These are phyloP conservation scores for Kuraishia molischiana DNA, from an alignment of 805 yeast genomes.

Conservation along the genomic window DNA sequence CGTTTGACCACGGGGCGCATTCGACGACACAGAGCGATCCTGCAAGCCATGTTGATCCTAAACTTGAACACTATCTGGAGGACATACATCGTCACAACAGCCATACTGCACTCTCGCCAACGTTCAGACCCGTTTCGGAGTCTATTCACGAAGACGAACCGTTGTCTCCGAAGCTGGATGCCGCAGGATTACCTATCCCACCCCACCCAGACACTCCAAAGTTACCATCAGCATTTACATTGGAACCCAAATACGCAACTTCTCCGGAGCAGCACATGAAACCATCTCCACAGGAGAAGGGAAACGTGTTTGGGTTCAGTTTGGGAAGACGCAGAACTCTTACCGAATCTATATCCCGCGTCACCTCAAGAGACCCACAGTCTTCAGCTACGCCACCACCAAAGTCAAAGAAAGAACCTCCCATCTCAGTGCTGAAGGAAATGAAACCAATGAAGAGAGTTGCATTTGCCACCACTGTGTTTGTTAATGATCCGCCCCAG, in stretches of 20 bases:
- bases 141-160: conserved; percentile 15
- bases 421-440: conserved; percentile 15
- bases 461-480: conserved; percentile 65
- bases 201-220: conserved; percentile 37
- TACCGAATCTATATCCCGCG: conserved; percentile 7
- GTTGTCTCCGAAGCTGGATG: conserved; percentile 23
- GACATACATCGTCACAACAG: conserved; percentile 12
- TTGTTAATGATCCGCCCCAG: conserved; percentile 81
- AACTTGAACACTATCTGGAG: conserved; percentile 34
- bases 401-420: conserved; percentile 16
- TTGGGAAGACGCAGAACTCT: conserved; percentile 17
- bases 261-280: neutral
- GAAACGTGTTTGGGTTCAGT: conserved; percentile 19
- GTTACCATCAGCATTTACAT: conserved; percentile 37
- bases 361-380: conserved; percentile 5
- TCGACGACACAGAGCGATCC: conserved; percentile 4
- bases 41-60: conserved; percentile 26
- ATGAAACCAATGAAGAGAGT: conserved; percentile 47
- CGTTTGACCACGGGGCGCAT: neutral
- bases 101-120: neutral
- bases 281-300: conserved; percentile 1
- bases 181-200: conserved; percentile 37
- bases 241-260: conserved; percentile 14
- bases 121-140: conserved; percentile 3
- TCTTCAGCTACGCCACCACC: conserved; percentile 10